Conservation (phyloP, 352 stramenopile genomes). For the Thalassiosira hispida region DNA sequence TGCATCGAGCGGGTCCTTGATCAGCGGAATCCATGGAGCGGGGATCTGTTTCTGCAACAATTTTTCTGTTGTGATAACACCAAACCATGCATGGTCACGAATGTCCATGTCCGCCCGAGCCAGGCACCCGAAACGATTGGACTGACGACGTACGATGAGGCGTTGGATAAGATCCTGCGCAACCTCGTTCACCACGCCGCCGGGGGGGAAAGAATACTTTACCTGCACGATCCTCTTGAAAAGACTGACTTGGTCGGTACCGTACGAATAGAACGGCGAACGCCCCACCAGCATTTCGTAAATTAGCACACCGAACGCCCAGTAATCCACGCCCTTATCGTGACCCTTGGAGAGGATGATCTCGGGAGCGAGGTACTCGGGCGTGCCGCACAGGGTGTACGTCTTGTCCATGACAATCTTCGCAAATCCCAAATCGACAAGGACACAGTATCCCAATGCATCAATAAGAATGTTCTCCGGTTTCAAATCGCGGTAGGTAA, state of each 20-base stretch:
- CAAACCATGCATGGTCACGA: conserved; percentile 92
- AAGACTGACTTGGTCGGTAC: conserved; percentile 92
- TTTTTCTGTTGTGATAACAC: conserved; percentile 90
- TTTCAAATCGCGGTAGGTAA: conserved; percentile 95
- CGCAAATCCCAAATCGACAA: conserved; percentile 93
- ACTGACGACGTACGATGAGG: conserved; percentile 80
- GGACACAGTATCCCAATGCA: conserved; percentile 90
- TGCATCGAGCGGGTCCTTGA: conserved; percentile 90
- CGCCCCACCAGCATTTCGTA: conserved; percentile 94
- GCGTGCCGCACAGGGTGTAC: conserved; percentile 96
- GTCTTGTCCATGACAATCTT: conserved; percentile 91
- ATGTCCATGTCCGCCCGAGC: conserved; percentile 89
- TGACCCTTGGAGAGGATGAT: conserved; percentile 93
- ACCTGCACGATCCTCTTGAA: conserved; percentile 95
- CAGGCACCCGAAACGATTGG: conserved; percentile 83
- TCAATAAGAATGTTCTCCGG: conserved; percentile 97
- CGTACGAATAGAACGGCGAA: conserved; percentile 90
- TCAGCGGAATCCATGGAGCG: conserved; percentile 90
- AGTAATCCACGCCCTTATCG: conserved; percentile 95
- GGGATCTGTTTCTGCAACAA: conserved; percentile 89
- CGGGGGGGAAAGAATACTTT: conserved; percentile 90
- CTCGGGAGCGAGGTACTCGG: conserved; percentile 90
- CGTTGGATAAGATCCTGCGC: conserved; percentile 83
- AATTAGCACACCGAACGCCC: conserved; percentile 94
- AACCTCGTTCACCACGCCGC: conserved; percentile 84